A percentile compares a stretch with the other conserved stretches of the same genome.
These are phyloP conservation scores for Murraya koenigii DNA, from an alignment of 345 rosid species.

Conservation along the genomic window DNA sequence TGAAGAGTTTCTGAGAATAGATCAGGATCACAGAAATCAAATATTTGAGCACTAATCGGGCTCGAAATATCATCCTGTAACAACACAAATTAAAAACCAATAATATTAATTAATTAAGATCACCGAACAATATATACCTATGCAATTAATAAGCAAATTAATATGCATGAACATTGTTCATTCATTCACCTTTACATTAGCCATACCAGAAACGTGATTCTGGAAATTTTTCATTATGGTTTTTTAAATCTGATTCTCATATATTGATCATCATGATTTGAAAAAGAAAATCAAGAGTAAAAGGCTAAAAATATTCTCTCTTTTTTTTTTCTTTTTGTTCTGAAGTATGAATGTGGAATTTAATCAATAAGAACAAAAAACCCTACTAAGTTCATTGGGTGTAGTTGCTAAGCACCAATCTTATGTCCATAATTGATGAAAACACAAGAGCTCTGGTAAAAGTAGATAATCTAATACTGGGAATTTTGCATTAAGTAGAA, in stretches of 20 bases:
- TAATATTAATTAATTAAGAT: neutral
- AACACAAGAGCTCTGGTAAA: slow-evolving; percentile 18
- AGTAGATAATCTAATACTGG: slow-evolving; percentile 19
- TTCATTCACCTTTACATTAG: slow-evolving; percentile 10
- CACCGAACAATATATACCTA: neutral
- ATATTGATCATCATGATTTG: neutral
- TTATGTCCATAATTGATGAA: slow-evolving; percentile 26
- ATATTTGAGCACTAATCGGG: slow-evolving; percentile 62
- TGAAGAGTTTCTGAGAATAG: slow-evolving; percentile 63
- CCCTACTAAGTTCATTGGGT: slow-evolving; percentile 8
- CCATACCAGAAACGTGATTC: slow-evolving; percentile 17
- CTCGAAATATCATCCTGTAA: slow-evolving; percentile 79
- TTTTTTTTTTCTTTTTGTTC: neutral
- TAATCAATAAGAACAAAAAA: neutral
- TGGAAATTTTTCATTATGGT: slow-evolving; percentile 2
- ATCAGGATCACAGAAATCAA: slow-evolving; percentile 64
- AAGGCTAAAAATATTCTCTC: slow-evolving; percentile 7
- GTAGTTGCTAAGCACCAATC: slow-evolving; percentile 24
- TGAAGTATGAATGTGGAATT: slow-evolving; percentile 2
- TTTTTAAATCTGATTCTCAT: slow-evolving; percentile 29
- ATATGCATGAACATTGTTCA: neutral
- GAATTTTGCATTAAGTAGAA: slow-evolving; percentile 23
- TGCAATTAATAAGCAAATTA: neutral
- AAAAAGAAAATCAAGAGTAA: slow-evolving; percentile 1
- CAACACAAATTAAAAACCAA: neutral